Evolutionary conservation across 805 yeast species (phyloP), one percentile per base, ranked within the genome.

Genomic region (Wickerhamiella azyma): DNA sequence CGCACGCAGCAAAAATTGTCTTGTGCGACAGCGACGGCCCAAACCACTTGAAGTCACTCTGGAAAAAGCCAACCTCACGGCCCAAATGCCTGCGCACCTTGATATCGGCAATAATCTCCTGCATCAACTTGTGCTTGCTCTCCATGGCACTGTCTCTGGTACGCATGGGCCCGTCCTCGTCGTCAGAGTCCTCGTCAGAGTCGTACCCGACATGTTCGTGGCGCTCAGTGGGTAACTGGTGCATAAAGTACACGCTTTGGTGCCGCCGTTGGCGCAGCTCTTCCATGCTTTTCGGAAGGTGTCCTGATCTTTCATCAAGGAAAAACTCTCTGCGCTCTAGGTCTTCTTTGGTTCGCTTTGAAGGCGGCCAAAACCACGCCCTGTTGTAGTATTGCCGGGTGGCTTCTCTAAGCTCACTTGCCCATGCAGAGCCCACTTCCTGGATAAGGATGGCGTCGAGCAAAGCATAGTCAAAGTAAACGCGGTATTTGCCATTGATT

Each of bases 31-130:
- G 21, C 17, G 46, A 43, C 14, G 46, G 46, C 3, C 46, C 46
- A 43, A 43, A 43, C 46, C 46, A 43, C n/a, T 43, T 37, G 41
- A 43, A 43, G 38, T 43, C 46, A 10, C 33, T 24, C 30, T 16
- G 4, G 13, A 43, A n/a, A n/a, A 36, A 39, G n/a, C 41, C 40
- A 5, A 26, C 19, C 17, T 16, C 36, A 3, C 18, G n/a, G 16
- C 19, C 14, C 5, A 28, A 24, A 14, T 14, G 16, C 17, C 14
- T 36, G 9, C 7, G 18, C 10, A 36, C 26, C 11, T 5, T 5
- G 8, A 26, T 8, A 3, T 43, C 40, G 11, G 40, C 30, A 4
- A 38, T 13, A 17, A 43, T 14, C 9, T 7, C 11, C 19, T 16
- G 26, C 32, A 26, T 11, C 14, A 39, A 32, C 21, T 16, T 26